A percentile compares a stretch with the other conserved stretches of the same genome.
Conservation (phyloP, 208 protist species). For the Acanthamoeba castellanii region DNA sequence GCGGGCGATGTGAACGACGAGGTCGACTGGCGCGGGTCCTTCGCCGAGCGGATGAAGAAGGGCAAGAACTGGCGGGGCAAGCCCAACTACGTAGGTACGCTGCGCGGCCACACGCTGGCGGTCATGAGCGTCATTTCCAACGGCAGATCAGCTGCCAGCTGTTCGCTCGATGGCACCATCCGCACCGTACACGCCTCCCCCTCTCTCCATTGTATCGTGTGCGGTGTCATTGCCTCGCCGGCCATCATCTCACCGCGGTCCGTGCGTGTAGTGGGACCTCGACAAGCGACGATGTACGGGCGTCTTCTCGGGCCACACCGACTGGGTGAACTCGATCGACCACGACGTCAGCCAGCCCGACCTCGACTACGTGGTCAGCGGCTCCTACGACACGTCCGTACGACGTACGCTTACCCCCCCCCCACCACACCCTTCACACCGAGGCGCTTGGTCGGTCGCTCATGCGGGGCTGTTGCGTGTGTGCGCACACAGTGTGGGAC, state of each 20-base stretch:
- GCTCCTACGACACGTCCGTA: slow-evolving; percentile 38
- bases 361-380: slow-evolving; percentile 20
- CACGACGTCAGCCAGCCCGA: background rate
- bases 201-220: background rate
- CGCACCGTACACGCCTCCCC: background rate
- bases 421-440: background rate
- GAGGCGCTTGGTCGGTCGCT: background rate
- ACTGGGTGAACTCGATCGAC: slow-evolving; percentile 52
- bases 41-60: background rate
- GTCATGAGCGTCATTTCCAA: slow-evolving; percentile 32
- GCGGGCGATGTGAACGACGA: background rate
- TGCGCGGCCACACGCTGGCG: slow-evolving; percentile 37
- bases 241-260: background rate
- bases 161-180: slow-evolving; percentile 22
- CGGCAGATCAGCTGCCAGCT: background rate
- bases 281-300: slow-evolving; percentile 26
- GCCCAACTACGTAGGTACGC: background rate
- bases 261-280: background rate
- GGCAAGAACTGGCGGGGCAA: background rate
- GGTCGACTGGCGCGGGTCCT: slow-evolving; percentile 20
- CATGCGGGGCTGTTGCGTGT: background rate
- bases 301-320: slow-evolving; percentile 43
- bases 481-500: slow-evolving; percentile 92
- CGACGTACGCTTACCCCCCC: background rate
- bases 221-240: background rate